Evolutionary conservation across 2,329 filamentous ascomycete species (phyloP), one percentile per base, ranked within the genome.

Genomic region (Helotiales sp.): DNA sequence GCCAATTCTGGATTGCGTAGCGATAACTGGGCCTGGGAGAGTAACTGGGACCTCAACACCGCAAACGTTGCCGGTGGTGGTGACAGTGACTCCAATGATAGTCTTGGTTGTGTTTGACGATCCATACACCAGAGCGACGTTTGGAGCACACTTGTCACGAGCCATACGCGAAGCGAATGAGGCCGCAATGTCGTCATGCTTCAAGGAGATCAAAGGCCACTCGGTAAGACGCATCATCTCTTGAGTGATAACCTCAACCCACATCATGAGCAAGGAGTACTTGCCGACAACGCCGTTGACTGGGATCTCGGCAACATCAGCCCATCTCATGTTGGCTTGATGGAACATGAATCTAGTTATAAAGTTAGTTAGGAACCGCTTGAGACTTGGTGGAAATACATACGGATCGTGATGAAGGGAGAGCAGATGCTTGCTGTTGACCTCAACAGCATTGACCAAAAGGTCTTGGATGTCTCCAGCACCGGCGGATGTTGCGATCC

Each of bases 241-340:
- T 61, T 60, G 34, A 1, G 22, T 30, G 20, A 66, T 37, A 6
- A 32, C 26, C 37, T 66, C 64, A n/a, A 57, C 40, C 64, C 64
- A 66, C 32, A 66, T 60, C 47, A 57, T 37, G 6, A 61, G 15
- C 26, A 66, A 24, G 20, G 64, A 61, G 22, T 54, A 61, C n/a
- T 49, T 45, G 34, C 17, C 54, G 2, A 50, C n/a, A 6, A 66
- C 43, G 26, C 59, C 64, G 20, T 70, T 69, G 11, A 71, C 55
- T 15, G 66, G 69, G 28, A 69, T 67, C 15, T 66, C 64, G 49
- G 68, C 43, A 17, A 70, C 67, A 28, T 69, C 66, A 15, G 64
- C 66, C 24, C 82, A 79, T 63, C 86, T 82, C 66, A 86, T 74
- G 73, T 89, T 89, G 62, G 86, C 85, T 77, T 89, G 86, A 76